These are phyloP conservation scores for Xylaria sp. DNA, from an alignment of 2,329 filamentous ascomycete species.

Conservation along the genomic window DNA sequence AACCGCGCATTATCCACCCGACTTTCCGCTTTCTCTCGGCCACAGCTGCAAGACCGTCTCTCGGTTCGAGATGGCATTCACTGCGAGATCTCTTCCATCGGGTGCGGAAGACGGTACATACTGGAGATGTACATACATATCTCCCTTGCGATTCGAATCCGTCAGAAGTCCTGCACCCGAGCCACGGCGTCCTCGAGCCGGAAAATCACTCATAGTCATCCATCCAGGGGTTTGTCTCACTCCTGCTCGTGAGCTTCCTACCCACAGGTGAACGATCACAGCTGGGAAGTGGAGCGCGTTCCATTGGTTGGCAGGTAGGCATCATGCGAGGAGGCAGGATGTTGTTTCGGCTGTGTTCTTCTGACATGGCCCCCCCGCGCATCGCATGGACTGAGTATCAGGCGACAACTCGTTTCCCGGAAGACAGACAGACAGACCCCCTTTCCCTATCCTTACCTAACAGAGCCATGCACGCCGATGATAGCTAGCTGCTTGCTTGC, in stretches of 20 bases:
- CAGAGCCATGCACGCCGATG: too few species aligned
- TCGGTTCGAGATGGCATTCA: background rate
- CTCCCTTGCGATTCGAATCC: background rate
- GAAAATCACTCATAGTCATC: constrained; percentile 17
- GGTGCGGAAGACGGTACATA: too few species aligned
- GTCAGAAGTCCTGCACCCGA: constrained; percentile 6
- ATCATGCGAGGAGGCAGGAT: background rate
- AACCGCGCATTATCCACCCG: background rate
- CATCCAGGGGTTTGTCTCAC: too few species aligned
- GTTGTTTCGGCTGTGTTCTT: background rate
- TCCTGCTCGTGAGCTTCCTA: too few species aligned
- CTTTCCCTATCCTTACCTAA: background rate
- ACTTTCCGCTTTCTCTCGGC: background rate
- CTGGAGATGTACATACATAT: background rate
- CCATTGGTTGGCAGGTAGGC: background rate
- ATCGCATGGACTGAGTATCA: background rate
- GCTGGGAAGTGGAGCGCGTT: background rate
- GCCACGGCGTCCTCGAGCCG: constrained; percentile 4
- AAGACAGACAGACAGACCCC: background rate
- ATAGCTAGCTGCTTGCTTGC: too few species aligned
- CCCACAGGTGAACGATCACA: background rate
- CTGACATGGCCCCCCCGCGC: background rate
- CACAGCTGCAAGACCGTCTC: background rate
- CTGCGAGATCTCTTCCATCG: too few species aligned
- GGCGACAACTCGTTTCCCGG: background rate